These are phyloP conservation scores for Barnettozyma wickerhamii DNA, from an alignment of 805 yeast species.

Conservation along the genomic window DNA sequence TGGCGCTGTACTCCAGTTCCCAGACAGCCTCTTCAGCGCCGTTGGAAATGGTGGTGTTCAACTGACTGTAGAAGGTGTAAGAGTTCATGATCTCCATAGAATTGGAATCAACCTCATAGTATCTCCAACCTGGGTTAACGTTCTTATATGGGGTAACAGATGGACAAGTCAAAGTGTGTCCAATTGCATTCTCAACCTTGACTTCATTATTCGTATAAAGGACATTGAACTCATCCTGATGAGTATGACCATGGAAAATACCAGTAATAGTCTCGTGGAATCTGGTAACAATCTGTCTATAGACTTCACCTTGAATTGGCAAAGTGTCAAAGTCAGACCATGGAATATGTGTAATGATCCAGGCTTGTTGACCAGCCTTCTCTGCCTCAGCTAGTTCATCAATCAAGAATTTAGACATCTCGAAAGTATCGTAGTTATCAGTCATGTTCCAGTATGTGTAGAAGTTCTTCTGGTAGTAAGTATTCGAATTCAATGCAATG, in stretches of 20 bases:
- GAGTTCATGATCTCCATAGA: constrained; percentile 60
- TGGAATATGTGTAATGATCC: constrained; percentile 72
- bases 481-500: no score
- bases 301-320: constrained; percentile 55
- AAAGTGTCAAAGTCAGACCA: constrained; percentile 49
- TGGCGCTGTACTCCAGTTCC: constrained; percentile 60
- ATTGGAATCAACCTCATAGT: constrained; percentile 59
- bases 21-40: constrained; percentile 57
- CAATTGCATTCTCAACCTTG: constrained; percentile 41
- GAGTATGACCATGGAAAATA: constrained; percentile 69
- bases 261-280: constrained; percentile 68
- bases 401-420: constrained; percentile 56
- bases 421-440: constrained; percentile 61
- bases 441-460: no score
- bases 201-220: constrained; percentile 46
- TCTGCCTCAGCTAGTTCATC: constrained; percentile 62
- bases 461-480: no score
- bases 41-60: constrained; percentile 51
- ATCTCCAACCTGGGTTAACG: constrained; percentile 69
- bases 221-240: constrained; percentile 61
- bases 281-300: constrained; percentile 55
- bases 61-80: constrained; percentile 52
- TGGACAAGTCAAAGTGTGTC: constrained; percentile 62
- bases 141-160: constrained; percentile 59
- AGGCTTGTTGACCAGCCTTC: constrained; percentile 54